Base-by-base conservation (phyloP, 129 eudicot species). In the Artemisia argyi region DNA sequence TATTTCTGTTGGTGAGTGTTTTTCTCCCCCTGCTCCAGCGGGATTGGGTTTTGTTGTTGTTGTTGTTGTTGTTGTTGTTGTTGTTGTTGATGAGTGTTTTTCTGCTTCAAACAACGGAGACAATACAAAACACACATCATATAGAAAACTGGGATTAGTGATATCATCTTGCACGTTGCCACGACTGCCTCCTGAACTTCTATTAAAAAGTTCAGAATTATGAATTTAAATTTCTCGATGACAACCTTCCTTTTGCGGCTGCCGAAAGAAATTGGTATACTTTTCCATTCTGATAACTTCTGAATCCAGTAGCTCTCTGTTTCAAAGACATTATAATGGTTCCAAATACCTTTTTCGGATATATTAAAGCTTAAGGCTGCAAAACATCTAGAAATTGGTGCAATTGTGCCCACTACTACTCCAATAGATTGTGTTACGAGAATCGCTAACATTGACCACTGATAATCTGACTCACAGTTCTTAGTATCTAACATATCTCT, bases 311-410 rank as follows among this genome's bases (percentile, higher is more conserved):
- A 67, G 60, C 60, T 49, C 3, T 67, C 60, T 24, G 28, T 13
- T 26, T 49, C 3, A 67, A 49, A 67, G 22, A 67, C 60, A 3
- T n/a, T 67, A 24, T 48, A n/a, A 67, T 67, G 46, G 7, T 50
- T 50, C 4, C 5, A 14, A 15, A 67, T 15, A 9, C 0, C 26
- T 49, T 50, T 24, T 5, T 2, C 1, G 39, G 72, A 48, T n/a
- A 48, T 16, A 10, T 67, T 49, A 49, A 49, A 49, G 59, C 58
- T 67, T 67, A 67, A 14, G 19, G 57, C 3, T 67, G 59, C 72
- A 67, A 67, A 67, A 49, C 72, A 67, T 67, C 72, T 24, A 49
- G 15, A 49, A 15, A 67, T 7, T 2, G 72, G 72, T 14, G 72
- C 72, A 14, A 67, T 3, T 13, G 60, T 67, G 28, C 47, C 60